phyloP scores from a whole-genome alignment of 768 basidiomycete genomes.

The Podaxis mareebaensis region DNA sequence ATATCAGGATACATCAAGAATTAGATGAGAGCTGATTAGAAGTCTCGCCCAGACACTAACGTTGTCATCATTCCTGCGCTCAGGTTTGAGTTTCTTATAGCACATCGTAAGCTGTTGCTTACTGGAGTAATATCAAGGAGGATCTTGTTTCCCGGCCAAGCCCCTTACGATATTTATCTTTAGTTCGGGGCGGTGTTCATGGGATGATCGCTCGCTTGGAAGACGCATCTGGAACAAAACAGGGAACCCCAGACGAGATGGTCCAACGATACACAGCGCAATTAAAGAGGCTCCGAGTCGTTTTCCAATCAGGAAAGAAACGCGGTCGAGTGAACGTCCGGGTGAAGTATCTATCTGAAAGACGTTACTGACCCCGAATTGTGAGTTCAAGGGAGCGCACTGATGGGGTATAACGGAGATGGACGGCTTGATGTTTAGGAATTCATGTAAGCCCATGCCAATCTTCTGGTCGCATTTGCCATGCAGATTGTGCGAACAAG shows the following conservation, averaged over 20 bases:
- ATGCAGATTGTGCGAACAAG: not conserved
- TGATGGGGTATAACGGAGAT: not conserved
- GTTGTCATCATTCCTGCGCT: not conserved
- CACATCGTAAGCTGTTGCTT: not conserved
- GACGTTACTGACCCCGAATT: not conserved
- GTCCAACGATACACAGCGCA: not conserved
- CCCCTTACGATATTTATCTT: not conserved
- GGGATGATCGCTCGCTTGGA: not conserved
- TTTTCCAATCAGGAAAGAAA: not conserved
- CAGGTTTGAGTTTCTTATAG: not conserved
- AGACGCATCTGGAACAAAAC: not conserved
- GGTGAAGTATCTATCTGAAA: not conserved
- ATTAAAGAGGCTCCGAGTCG: not conserved
- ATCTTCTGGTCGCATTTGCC: not conserved
- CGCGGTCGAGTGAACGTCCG: not conserved
- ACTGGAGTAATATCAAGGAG: not conserved
- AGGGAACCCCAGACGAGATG: not conserved
- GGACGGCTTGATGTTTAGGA: not conserved
- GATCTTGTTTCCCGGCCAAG: not conserved
- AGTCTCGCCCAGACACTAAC: not conserved
- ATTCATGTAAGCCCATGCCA: not conserved
- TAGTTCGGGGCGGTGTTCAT: not conserved
- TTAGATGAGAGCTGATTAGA: not conserved
- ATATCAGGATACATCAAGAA: not conserved
- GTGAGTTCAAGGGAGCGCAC: not conserved